These are phyloP conservation scores for Pseudocercospora musae DNA, from an alignment of 2,329 filamentous ascomycete species.

Conservation along the genomic window DNA sequence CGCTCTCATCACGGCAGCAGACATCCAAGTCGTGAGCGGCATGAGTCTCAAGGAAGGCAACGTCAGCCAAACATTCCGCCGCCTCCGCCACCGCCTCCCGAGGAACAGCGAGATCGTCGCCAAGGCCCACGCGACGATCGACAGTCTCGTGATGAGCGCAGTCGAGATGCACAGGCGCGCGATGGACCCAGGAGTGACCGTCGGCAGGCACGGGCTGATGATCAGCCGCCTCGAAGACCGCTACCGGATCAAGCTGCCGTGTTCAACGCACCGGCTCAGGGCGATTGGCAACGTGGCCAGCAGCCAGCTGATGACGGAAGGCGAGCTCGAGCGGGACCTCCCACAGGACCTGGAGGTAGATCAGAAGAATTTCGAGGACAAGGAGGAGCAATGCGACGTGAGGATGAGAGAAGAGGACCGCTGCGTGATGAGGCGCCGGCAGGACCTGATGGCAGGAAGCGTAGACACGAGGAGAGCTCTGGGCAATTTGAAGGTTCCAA, in stretches of 20 bases:
- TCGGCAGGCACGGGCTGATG: conserved; percentile 16
- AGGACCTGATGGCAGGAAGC: conserved; percentile 26
- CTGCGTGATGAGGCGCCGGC: conserved; percentile 18
- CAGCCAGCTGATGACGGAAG: conserved; percentile 21
- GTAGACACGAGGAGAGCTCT: conserved; percentile 29
- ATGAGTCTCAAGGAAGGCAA: conserved; percentile 16
- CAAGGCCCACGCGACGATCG: conserved; percentile 26
- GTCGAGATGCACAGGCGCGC: conserved; percentile 8
- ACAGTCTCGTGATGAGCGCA: conserved; percentile 24
- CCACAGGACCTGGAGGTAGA: conserved; percentile 14
- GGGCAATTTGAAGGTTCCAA: conserved; percentile 24
- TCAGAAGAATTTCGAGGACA: conserved; percentile 23
- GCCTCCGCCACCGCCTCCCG: conserved; percentile 22
- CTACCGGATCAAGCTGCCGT: conserved; percentile 11
- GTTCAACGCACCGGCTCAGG: conserved; percentile 8
- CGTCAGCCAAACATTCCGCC: conserved; percentile 13
- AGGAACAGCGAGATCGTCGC: conserved; percentile 26
- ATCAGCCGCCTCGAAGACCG: conserved; percentile 19
- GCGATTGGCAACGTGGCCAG: conserved; percentile 24
- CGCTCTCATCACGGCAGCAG: conserved; percentile 25
- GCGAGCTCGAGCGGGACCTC: conserved; percentile 15
- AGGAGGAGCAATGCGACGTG: conserved; percentile 18
- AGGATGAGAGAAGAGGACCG: conserved; percentile 12
- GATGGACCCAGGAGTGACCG: conserved; percentile 15
- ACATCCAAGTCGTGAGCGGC: conserved; percentile 29